Base-by-base conservation (phyloP, 1,139 yeast species). In the Blastobotrys capitulatus region DNA sequence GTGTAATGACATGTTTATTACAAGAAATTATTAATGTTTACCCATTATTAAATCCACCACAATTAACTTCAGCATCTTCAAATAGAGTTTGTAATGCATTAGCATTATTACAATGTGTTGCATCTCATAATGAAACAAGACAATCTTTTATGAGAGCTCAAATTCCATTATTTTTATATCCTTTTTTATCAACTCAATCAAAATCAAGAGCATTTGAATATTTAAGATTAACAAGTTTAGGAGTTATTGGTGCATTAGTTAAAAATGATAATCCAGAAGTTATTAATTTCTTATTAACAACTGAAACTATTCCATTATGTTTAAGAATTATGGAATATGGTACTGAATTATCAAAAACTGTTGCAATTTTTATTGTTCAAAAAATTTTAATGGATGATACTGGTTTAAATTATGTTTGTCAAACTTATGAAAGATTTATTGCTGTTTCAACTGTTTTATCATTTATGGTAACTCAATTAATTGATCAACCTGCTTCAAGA, bases 231-330 rank as follows among this genome's bases (percentile, higher is more conserved):
- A 92, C 98, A 1, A 86, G 96, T 51, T 77, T 92, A 53, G 98
- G 98, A 35, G 97, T 92, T 5, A 87, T 92, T 65, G 98, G 98
- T 16, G 98, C 98, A 0, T 73, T 92, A 53, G 98, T 92, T 27
- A 92, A 92, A 62, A 90, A 90, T 66, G 98, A 92, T 64, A 86
- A 96, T 2, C 89, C 96, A 12, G 97, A 92, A 60, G 98, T 92
- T 46, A 90, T 92, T 54, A 85, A 86, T 55, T 92, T 92, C 63
- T 72, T 92, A 60, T 74, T 92, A 43, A 83, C 96, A 12, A 90
- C 98, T 0, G 98, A 92, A 65, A 92, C 92, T 57, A 95, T 92
- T 37, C 98, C 98, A 6, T 72, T 92, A 52, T 92, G 98, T 66
- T 73, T 92, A 52, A 83, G 94, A 60, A 92, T 92, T 52, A 90